These are phyloP conservation scores for Amanita phalloides DNA, from an alignment of 768 basidiomycete species.

Conservation along the genomic window DNA sequence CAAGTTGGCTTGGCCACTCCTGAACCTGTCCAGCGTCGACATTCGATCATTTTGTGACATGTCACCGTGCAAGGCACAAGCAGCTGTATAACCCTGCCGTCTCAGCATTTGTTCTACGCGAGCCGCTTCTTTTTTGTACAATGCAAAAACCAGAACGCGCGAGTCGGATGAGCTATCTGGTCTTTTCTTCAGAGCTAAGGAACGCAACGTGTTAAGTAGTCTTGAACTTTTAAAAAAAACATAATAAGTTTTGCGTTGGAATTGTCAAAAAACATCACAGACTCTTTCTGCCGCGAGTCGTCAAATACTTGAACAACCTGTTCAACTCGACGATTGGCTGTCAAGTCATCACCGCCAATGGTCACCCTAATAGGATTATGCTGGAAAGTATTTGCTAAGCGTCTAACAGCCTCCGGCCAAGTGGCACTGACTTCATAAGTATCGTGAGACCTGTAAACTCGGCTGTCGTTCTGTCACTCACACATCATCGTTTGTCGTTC, in stretches of 20 bases:
- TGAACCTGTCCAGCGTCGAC: conserved; percentile 79
- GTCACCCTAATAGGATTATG: conserved; percentile 80
- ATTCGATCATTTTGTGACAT: conserved; percentile 78
- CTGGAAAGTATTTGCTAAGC: conserved; percentile 83
- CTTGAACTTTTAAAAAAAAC: conserved; percentile 33
- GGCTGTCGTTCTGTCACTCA: conserved; percentile 29
- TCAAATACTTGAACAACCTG: conserved; percentile 92
- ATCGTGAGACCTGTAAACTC: not conserved
- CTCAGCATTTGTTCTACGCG: conserved; percentile 77
- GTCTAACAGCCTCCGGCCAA: conserved; percentile 92
- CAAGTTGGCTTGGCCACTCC: conserved; percentile 66
- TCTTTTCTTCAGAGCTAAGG: conserved; percentile 52
- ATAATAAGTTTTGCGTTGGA: not conserved
- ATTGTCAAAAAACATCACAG: conserved; percentile 15
- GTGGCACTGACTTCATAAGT: conserved; percentile 83
- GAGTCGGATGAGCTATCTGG: conserved; percentile 39
- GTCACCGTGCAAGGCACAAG: conserved; percentile 84
- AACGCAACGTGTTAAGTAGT: conserved; percentile 43
- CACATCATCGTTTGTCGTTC: conserved; percentile 92
- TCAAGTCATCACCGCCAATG: conserved; percentile 91
- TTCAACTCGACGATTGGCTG: conserved; percentile 89
- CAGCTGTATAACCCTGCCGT: conserved; percentile 55
- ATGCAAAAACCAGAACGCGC: conserved; percentile 82
- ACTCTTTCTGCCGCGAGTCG: conserved; percentile 81
- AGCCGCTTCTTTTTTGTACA: conserved; percentile 96